Conservation (phyloP, 1,284 basidiomycete genomes). For the Cutaneotrichosporon mucoides region DNA sequence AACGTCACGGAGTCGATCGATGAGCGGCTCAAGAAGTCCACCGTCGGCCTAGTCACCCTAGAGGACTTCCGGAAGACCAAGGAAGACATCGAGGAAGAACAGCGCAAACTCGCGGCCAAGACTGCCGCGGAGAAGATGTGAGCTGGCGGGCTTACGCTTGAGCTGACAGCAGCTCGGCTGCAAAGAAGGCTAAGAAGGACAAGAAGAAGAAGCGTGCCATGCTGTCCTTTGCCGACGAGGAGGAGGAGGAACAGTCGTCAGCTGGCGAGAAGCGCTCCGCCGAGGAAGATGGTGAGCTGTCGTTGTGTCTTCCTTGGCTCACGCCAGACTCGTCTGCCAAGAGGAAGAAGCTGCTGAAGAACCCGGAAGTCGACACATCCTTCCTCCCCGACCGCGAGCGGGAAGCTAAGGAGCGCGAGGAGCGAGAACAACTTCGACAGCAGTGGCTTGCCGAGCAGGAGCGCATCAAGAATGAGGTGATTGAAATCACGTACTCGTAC, state of each 20-base stretch:
- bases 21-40: constrained; percentile 86
- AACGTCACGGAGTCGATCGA: constrained; percentile 93
- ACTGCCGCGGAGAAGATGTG: constrained; percentile 34
- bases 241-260: constrained; percentile 53
- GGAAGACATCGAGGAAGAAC: constrained; percentile 87
- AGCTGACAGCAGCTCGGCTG: constrained; percentile 10
- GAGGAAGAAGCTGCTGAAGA: constrained; percentile 83
- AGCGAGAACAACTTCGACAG: constrained; percentile 81
- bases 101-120: constrained; percentile 77
- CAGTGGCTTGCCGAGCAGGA: constrained; percentile 83
- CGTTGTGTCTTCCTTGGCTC: not conserved
- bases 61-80: constrained; percentile 88
- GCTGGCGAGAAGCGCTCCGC: constrained; percentile 19
- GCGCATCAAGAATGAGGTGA: constrained; percentile 37
- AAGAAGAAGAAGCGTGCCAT: constrained; percentile 90
- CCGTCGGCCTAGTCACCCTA: constrained; percentile 86
- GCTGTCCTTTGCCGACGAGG: constrained; percentile 72
- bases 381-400: constrained; percentile 96
- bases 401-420: constrained; percentile 82
- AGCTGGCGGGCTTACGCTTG: not conserved
- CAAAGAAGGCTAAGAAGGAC: constrained; percentile 69
- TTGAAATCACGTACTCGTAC: constrained; percentile 70
- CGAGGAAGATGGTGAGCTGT: constrained; percentile 28
- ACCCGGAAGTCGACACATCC: constrained; percentile 94
- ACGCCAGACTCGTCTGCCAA: constrained; percentile 51